Evolutionary conservation across 176 grass and related monocot species (phyloP).

Genomic region (Phoenix roebelenii): DNA sequence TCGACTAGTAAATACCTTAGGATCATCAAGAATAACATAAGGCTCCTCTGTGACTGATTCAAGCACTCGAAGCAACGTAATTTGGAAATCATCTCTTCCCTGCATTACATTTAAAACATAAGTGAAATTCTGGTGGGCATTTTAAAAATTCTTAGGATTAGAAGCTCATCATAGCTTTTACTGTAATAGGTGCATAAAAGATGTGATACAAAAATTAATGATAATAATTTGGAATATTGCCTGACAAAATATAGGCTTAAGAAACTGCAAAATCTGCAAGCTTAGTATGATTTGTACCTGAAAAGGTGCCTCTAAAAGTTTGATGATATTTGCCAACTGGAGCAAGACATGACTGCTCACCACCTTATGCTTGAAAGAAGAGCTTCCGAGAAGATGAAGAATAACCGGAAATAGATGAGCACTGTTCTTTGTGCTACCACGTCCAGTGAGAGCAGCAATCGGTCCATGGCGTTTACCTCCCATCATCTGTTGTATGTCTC

Average conservation of each 20-base stretch:
- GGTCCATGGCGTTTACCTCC: constrained; percentile 76
- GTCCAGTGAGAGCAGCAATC: constrained; percentile 46
- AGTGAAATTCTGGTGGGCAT: too few relatives aligned
- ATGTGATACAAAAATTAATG: background rate
- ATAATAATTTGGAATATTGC: background rate
- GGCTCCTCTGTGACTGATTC: constrained; percentile 86
- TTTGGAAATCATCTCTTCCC: constrained; percentile 97
- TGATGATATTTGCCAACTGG: constrained; percentile 83
- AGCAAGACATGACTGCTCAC: constrained; percentile 68
- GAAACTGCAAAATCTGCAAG: too few relatives aligned
- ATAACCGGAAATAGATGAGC: constrained; percentile 86
- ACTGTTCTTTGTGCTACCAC: constrained; percentile 67
- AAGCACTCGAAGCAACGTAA: constrained; percentile 68
- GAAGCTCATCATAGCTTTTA: too few relatives aligned
- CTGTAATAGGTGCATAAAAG: too few relatives aligned
- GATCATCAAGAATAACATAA: constrained; percentile 55
- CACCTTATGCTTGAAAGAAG: constrained; percentile 69
- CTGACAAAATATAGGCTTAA: too few relatives aligned
- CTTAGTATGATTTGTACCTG: constrained; percentile 30
- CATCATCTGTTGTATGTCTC: constrained; percentile 87
- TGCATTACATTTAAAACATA: constrained; percentile 35
- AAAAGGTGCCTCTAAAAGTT: constrained; percentile 81
- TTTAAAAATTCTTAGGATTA: too few relatives aligned
- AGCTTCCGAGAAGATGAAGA: constrained; percentile 92
- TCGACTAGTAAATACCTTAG: constrained; percentile 55